Percentiles rank a stretch among this genome's conserved stretches.
Evolutionary conservation across 345 rosid species (phyloP).

Genomic region (Xanthoceras sorbifolium): DNA sequence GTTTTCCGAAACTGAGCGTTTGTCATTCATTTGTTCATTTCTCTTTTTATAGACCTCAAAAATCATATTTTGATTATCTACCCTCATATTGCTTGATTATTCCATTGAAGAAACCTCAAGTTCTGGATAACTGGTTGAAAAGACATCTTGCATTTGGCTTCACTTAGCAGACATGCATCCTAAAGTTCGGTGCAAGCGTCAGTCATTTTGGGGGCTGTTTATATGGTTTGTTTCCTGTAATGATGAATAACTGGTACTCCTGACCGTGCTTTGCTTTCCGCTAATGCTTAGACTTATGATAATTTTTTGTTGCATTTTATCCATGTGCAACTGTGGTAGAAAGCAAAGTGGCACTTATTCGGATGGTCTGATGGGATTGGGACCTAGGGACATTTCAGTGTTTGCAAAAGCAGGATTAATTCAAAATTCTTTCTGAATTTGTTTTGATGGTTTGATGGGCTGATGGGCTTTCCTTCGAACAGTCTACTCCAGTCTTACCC

Average conservation of each 20-base stretch:
- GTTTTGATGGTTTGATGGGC: too few relatives aligned
- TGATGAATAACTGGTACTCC: neutral
- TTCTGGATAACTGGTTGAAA: conserved; percentile 28
- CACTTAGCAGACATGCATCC: conserved; percentile 10
- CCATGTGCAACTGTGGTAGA: conserved; percentile 14
- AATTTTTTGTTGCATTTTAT: neutral
- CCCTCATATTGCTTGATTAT: conserved; percentile 28
- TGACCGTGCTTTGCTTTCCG: neutral
- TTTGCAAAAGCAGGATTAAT: conserved; percentile 17
- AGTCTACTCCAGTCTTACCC: conserved; percentile 29
- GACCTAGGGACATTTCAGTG: conserved; percentile 16
- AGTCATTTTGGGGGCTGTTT: conserved; percentile 15
- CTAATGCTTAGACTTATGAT: neutral
- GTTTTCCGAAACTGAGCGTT: too few relatives aligned
- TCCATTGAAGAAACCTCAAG: conserved; percentile 24
- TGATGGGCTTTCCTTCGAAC: conserved; percentile 27
- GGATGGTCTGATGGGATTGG: conserved; percentile 24
- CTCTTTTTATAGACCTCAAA: too few relatives aligned
- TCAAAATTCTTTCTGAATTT: conserved; percentile 31
- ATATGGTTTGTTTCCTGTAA: neutral
- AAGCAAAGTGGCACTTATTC: conserved; percentile 19
- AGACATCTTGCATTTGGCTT: conserved; percentile 14
- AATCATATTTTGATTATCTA: too few relatives aligned
- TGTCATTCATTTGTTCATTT: too few relatives aligned
- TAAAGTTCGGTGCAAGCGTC: conserved; percentile 12